Percentiles rank a stretch among this genome's conserved stretches.
phyloP scores from a whole-genome alignment of 495 filamentous ascomycete genomes.

The Penicillium alfredii region DNA sequence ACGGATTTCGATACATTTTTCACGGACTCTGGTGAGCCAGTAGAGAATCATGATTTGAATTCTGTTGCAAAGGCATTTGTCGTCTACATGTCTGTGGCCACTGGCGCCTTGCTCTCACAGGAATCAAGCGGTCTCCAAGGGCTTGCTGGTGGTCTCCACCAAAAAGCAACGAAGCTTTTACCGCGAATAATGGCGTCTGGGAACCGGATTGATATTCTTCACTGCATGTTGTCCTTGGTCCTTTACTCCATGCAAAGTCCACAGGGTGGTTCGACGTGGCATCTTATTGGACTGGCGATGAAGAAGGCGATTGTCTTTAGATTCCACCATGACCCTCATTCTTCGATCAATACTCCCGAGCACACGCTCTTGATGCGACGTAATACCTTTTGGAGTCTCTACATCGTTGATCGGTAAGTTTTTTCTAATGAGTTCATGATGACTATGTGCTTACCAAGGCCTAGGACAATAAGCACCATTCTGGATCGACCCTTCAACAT shows the following conservation, averaged over 20 bases:
- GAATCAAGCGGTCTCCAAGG: conserved; percentile 10
- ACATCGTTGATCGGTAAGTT: conserved; percentile 20
- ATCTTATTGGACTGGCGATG: conserved; percentile 24
- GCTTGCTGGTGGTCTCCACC: conserved; percentile 8
- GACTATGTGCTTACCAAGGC: background rate
- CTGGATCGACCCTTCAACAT: conserved; percentile 25
- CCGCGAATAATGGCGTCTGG: conserved; percentile 7
- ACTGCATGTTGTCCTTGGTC: conserved; percentile 22
- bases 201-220: conserved; percentile 6
- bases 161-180: conserved; percentile 9
- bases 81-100: conserved; percentile 17
- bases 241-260: conserved; percentile 19
- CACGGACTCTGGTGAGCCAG: background rate
- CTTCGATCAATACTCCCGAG: background rate
- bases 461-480: conserved; percentile 19
- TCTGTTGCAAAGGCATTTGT: conserved; percentile 8
- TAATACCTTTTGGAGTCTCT: conserved; percentile 23
- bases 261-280: conserved; percentile 22
- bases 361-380: background rate
- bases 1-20: conserved; percentile 14
- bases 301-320: conserved; percentile 20
- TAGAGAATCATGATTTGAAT: background rate
- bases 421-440: background rate
- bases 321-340: conserved; percentile 18
- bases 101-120: conserved; percentile 15